Base-by-base conservation (phyloP, 306 rosid genomes). In the Dicorynia guianensis region DNA sequence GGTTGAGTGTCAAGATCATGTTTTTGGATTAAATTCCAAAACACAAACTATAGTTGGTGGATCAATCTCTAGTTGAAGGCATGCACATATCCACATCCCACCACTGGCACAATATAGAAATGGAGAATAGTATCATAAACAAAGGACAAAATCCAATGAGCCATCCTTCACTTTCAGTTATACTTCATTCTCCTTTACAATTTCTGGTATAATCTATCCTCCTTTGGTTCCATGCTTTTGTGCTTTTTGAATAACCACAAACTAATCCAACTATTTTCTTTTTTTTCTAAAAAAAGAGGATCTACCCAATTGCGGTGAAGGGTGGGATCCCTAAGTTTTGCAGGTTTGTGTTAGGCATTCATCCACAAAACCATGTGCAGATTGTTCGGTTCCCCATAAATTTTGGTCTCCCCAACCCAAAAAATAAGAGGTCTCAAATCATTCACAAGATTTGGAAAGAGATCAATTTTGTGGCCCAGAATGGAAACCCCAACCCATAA, bases 371-470 rank as follows among this genome's bases (percentile, higher is more conserved):
- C 64, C 81, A 81, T 25, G 78, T 76, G 85, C 39, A 56, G 75
- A 49, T 33, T 56, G 79, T 38, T 65, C 59, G 40, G 78, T 64
- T 58, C 19, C 72, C 62, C 81, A 57, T 71, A 40, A 6, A 13
- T 39, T 52, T 63, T 40, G 59, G 57, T 76, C 47, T 63, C 10
- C 25, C 7, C 7, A 50, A 8, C 65, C 49, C 44, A 63, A 30
- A 63, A 81, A 65, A 76, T 67, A 63, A 17, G 85, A 81, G 85
- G 81, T 58, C 78, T 65, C 66, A 40, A 30, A 67, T 71, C 48
- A 71, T 58, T 14, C 43, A 63, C 15, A 4, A 5, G 30, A 58
- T 76, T 25, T 72, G 5, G 15, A 35, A n/a, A 25, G 1, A 0
- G 9, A 7, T 47, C 62, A 65, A 11, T 19, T 57, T 64, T 43